phyloP scores from a whole-genome alignment of 2,329 filamentous ascomycete species.

The Endocalyx cinctus region DNA sequence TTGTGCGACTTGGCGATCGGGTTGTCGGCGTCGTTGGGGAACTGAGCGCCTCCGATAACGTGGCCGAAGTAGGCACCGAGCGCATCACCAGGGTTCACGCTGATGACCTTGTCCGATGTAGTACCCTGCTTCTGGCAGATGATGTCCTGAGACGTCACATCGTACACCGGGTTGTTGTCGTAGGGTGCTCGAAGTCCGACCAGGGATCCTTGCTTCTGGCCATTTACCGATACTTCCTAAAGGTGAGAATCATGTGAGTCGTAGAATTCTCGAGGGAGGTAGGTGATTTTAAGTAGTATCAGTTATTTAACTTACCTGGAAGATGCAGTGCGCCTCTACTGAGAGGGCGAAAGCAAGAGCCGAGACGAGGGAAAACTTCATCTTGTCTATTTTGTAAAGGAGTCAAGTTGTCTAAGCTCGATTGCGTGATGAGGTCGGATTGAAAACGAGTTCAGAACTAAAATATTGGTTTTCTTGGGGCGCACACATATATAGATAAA shows the following conservation, averaged over 20 bases:
- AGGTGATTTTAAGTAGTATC: no score
- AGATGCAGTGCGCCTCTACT: constrained; percentile 37
- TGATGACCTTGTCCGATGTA: constrained; percentile 39
- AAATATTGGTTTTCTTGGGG: no score
- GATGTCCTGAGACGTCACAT: constrained; percentile 44
- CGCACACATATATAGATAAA: no score
- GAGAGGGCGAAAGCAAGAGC: constrained; percentile 30
- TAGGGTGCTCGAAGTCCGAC: constrained; percentile 42
- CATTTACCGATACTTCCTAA: constrained; percentile 43
- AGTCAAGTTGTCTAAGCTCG: no score
- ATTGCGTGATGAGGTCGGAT: no score
- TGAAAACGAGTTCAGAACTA: no score
- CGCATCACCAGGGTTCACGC: constrained; percentile 45
- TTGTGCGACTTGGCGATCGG: constrained; percentile 52
- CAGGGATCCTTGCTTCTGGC: constrained; percentile 36
- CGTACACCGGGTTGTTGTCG: constrained; percentile 49
- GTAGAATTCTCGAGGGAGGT: no score
- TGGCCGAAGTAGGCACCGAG: constrained; percentile 50
- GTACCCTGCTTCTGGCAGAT: constrained; percentile 43
- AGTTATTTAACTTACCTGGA: constrained; percentile 38
- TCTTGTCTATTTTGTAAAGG: constrained; percentile 15
- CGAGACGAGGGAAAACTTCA: constrained; percentile 33
- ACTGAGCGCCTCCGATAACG: constrained; percentile 49
- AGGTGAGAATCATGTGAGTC: no score
- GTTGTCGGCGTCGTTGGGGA: constrained; percentile 44